A percentile compares a stretch with the other conserved stretches of the same genome.
Conservation (phyloP, 2,329 filamentous ascomycete genomes). For the Didymella pomorum region DNA sequence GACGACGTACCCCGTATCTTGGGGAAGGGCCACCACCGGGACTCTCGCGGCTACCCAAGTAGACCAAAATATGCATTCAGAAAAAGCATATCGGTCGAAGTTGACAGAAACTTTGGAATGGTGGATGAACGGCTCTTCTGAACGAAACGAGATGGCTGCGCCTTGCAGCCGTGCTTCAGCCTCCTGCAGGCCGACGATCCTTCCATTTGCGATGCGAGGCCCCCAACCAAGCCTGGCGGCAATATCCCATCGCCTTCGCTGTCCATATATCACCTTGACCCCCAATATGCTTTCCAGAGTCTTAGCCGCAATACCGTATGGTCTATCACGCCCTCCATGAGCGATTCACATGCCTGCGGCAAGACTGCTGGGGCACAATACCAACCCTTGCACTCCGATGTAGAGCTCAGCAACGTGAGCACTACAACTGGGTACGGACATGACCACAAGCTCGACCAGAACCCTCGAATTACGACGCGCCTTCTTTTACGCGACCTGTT, state of each 20-base stretch:
- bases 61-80: neutral
- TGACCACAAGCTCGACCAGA: too few relatives aligned
- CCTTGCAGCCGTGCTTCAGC: neutral
- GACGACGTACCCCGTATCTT: neutral
- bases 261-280: neutral
- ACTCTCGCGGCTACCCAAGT: too few relatives aligned
- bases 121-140: neutral
- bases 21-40: neutral
- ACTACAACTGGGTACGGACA: too few relatives aligned
- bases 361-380: too few relatives aligned
- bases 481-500: neutral
- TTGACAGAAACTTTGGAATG: too few relatives aligned
- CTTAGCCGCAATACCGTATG: neutral
- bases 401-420: too few relatives aligned
- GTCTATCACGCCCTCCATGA: neutral
- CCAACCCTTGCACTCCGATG: too few relatives aligned
- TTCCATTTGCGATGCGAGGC: too few relatives aligned
- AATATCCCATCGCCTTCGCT: neutral
- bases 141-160: neutral
- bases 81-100: neutral
- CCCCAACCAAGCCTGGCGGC: neutral
- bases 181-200: neutral
- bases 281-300: neutral
- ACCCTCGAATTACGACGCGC: neutral
- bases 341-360: neutral